Evolutionary conservation across 169 alveolate species (phyloP).

Genomic region (Perkinsus chesapeaki): DNA sequence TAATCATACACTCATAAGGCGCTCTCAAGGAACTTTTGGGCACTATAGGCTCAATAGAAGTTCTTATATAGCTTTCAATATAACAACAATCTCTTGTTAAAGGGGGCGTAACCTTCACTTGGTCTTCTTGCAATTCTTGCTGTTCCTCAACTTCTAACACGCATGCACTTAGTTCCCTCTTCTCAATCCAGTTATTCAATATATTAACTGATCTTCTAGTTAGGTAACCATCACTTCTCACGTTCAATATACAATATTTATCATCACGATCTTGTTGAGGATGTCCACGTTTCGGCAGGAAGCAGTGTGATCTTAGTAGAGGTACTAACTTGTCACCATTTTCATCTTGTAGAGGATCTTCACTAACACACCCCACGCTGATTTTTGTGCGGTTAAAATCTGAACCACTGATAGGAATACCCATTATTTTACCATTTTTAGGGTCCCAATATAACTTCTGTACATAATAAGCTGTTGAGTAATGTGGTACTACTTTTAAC

Average conservation of each 20-base stretch:
- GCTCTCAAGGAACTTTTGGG: too few species aligned
- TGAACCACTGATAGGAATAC: background rate
- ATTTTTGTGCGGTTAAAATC: background rate
- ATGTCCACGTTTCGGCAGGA: background rate
- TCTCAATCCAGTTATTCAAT: background rate
- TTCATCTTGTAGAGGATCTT: background rate
- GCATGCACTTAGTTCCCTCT: too few species aligned
- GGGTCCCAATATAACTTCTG: background rate
- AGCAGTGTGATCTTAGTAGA: background rate
- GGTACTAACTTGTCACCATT: background rate
- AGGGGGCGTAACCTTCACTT: too few species aligned
- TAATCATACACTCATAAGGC: too few species aligned
- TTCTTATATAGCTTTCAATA: too few species aligned
- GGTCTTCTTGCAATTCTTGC: background rate
- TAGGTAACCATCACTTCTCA: background rate
- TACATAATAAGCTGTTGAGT: background rate
- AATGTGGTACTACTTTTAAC: background rate
- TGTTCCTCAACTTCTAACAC: background rate
- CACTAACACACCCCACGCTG: background rate
- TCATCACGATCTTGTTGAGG: background rate
- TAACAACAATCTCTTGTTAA: too few species aligned
- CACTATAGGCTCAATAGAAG: too few species aligned
- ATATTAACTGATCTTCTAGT: background rate
- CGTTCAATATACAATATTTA: background rate
- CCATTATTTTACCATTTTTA: background rate